A percentile compares a stretch with the other conserved stretches of the same genome.
Evolutionary conservation across 805 yeast species (phyloP).

Genomic region (Huiozyma sinensis): DNA sequence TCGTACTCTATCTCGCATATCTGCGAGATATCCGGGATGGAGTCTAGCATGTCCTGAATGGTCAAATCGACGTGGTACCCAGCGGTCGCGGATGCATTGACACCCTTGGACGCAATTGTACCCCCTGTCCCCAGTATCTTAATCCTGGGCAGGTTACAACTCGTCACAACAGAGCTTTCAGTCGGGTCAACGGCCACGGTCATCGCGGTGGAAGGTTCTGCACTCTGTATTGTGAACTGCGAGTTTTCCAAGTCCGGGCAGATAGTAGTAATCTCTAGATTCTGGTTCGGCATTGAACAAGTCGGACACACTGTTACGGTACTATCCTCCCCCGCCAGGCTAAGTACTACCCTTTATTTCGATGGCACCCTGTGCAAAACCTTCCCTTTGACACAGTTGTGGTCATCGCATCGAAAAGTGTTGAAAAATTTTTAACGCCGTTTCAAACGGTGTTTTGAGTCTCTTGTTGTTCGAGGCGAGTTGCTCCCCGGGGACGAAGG

Average conservation of each 20-base stretch:
- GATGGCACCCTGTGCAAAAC: too few relatives aligned
- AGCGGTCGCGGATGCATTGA: conserved; percentile 38
- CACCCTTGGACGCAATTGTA: conserved; percentile 46
- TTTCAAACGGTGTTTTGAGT: not conserved
- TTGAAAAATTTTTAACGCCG: too few relatives aligned
- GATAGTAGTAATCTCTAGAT: conserved; percentile 25
- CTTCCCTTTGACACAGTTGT: too few relatives aligned
- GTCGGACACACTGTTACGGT: not conserved
- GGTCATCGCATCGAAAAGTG: too few relatives aligned
- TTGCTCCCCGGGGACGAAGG: not conserved
- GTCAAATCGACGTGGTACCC: conserved; percentile 45
- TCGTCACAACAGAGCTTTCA: conserved; percentile 1
- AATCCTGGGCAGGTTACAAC: conserved; percentile 26
- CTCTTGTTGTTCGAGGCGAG: not conserved
- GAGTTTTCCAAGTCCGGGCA: conserved; percentile 26
- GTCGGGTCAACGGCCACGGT: not conserved
- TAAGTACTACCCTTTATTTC: too few relatives aligned
- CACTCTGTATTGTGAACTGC: conserved; percentile 19
- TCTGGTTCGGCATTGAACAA: conserved; percentile 16
- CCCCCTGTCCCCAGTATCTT: conserved; percentile 51
- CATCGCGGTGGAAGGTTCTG: not conserved
- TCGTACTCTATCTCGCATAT: conserved; percentile 51
- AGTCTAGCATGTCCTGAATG: conserved; percentile 38
- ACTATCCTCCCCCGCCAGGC: not conserved
- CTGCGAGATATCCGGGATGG: conserved; percentile 45